Evolutionary conservation across 2,329 filamentous ascomycete species (phyloP), one percentile per base, ranked within the genome.

Genomic region (Neofusicoccum laricinum): DNA sequence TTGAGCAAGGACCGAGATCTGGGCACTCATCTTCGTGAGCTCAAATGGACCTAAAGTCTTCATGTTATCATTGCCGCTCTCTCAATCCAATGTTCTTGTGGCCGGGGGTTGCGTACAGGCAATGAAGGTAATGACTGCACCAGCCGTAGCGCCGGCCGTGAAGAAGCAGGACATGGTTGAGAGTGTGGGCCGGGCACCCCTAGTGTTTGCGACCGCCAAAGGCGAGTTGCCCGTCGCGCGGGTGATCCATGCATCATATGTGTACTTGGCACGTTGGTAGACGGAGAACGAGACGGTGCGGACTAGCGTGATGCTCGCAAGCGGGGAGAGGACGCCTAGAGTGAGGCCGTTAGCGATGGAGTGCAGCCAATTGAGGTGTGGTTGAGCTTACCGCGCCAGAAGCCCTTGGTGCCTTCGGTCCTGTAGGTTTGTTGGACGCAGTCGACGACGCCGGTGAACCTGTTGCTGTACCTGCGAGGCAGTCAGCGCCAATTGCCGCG

Each of bases 21-120:
- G 92, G 15, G 92, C 91, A 75, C 90, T 93, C 65, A 95, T 83
- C 77, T 96, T 96, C n/a, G 91, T 93, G 75, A 96, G 84, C 76
- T 96, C 92, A 73, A 96, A 96, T 1, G 92, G 92, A 72, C 87
- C 88, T 90, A 64, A 19, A 7, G 30, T 8, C 11, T 34, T 34
- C 50, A 48, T 71, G 69, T 59, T 25, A 61, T 62, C 12, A 45
- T 62, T 43, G 12, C 30, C 36, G 12, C 17, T 38, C 41, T n/a
- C n/a, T 15, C 32, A 48, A 40, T 6, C 38, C 12, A 8, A 10
- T 11, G 11, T 38, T 30, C 30, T 10, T 17, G 10, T 21, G 12
- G 51, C 10, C 38, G 12, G 17, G 19, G 55, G 17, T 15, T 38
- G 63, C 76, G 58, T 70, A 80, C 92, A 96, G 69, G 92, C 91